phyloP scores from a whole-genome alignment of 2,329 filamentous ascomycete genomes.

The Exophiala dermatitidis region DNA sequence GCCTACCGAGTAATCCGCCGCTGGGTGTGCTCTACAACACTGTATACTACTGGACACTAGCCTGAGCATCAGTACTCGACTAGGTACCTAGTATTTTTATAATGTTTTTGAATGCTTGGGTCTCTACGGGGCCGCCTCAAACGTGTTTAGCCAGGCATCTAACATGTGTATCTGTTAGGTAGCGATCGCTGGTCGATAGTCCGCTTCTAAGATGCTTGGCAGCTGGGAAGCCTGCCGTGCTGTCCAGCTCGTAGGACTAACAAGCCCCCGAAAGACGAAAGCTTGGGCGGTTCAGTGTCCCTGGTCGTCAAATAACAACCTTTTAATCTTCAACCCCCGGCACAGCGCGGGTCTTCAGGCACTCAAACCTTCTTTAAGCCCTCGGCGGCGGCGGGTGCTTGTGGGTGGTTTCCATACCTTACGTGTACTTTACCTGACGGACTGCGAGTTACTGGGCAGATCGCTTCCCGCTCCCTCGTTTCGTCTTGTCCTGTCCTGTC shows the following conservation, averaged over 20 bases:
- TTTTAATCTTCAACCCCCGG: background rate
- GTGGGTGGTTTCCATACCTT: background rate
- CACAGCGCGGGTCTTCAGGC: background rate
- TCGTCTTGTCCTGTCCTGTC: background rate
- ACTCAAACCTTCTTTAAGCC: background rate
- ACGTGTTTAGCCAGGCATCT: too few species aligned
- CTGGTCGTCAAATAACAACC: background rate
- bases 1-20: too few species aligned
- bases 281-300: background rate
- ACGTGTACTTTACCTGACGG: background rate
- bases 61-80: too few species aligned
- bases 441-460: background rate
- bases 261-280: background rate
- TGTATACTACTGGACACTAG: too few species aligned
- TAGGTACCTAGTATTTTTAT: too few species aligned
- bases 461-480: slow-evolving; percentile 7
- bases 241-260: background rate
- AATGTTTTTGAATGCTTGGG: too few species aligned
- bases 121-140: too few species aligned
- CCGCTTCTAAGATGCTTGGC: background rate
- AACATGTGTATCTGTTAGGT: too few species aligned
- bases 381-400: background rate
- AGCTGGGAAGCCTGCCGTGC: background rate
- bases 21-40: too few species aligned
- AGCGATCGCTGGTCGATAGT: background rate